Conservation (phyloP, 768 basidiomycete species). For the Rhizopogon sp. region DNA sequence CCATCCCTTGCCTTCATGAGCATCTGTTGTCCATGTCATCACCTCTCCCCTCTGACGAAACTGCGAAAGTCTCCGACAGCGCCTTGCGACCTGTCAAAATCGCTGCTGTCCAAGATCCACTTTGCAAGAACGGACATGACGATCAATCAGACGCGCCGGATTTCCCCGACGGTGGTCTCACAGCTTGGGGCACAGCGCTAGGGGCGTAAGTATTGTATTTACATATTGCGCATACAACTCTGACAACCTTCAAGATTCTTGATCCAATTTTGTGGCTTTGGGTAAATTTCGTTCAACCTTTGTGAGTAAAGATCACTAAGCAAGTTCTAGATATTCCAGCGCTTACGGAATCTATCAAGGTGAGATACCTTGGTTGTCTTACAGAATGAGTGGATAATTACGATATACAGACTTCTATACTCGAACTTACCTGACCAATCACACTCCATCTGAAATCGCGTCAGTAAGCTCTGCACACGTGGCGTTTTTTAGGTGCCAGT, state of each 20-base stretch:
- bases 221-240: not conserved
- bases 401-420: conserved; percentile 32
- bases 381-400: not conserved
- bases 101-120: not conserved
- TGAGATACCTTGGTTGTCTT: not conserved
- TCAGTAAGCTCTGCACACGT: conserved; percentile 8
- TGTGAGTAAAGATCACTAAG: not conserved
- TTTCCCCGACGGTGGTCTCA: conserved; percentile 20
- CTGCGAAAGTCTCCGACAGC: not conserved
- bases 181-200: conserved; percentile 19
- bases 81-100: not conserved
- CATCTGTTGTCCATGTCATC: not conserved
- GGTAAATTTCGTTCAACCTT: conserved; percentile 14
- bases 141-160: not conserved
- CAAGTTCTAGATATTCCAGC: conserved; percentile 22
- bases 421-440: conserved; percentile 28
- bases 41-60: not conserved
- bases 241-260: conserved; percentile 20
- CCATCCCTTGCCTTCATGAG: not conserved
- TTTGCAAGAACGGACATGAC: not conserved
- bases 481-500: not conserved
- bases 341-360: conserved; percentile 41
- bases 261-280: conserved; percentile 34
- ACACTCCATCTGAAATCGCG: conserved; percentile 33
- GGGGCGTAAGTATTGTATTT: conserved; percentile 17